These are phyloP conservation scores for Boletus reticulatus DNA, from an alignment of 768 basidiomycete species.

Conservation along the genomic window DNA sequence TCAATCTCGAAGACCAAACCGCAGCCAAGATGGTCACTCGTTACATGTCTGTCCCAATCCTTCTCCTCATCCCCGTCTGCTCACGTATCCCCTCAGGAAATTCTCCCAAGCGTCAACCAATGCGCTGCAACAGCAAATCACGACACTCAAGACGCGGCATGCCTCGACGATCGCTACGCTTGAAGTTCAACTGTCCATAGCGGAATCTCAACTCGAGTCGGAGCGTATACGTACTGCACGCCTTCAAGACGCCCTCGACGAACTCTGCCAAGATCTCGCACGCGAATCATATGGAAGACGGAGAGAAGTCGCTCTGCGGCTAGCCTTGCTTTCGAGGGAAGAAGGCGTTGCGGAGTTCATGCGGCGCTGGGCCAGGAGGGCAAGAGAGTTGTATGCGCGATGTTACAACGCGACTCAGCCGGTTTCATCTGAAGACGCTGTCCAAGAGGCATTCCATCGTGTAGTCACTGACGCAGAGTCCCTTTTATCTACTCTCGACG, in stretches of 20 bases:
- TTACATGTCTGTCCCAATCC: conserved; percentile 63
- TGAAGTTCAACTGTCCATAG: conserved; percentile 44
- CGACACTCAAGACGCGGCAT: conserved; percentile 58
- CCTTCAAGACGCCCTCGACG: conserved; percentile 63
- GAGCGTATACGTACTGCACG: conserved; percentile 44
- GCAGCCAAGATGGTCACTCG: conserved; percentile 82
- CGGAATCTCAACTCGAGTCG: conserved; percentile 43
- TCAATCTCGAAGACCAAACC: conserved; percentile 63
- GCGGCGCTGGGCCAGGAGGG: conserved; percentile 53
- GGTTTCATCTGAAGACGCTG: conserved; percentile 14
- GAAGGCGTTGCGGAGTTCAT: conserved; percentile 56
- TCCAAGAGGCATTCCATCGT: conserved; percentile 29
- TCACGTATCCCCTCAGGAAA: conserved; percentile 48
- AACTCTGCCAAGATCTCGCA: conserved; percentile 66
- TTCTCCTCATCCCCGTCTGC: background rate
- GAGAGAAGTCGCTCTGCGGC: conserved; percentile 63
- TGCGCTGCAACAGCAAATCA: conserved; percentile 58
- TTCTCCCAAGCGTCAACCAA: conserved; percentile 79
- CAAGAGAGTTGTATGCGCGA: conserved; percentile 41
- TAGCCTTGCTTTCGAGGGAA: conserved; percentile 63
- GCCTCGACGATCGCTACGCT: conserved; percentile 58
- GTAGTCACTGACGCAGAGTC: conserved; percentile 35
- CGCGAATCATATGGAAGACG: conserved; percentile 72
- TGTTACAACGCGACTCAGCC: conserved; percentile 10
- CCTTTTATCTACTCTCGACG: conserved; percentile 36